Evolutionary conservation across 2,329 filamentous ascomycete genomes (phyloP).

Genomic region (Lecanicillium sp.): DNA sequence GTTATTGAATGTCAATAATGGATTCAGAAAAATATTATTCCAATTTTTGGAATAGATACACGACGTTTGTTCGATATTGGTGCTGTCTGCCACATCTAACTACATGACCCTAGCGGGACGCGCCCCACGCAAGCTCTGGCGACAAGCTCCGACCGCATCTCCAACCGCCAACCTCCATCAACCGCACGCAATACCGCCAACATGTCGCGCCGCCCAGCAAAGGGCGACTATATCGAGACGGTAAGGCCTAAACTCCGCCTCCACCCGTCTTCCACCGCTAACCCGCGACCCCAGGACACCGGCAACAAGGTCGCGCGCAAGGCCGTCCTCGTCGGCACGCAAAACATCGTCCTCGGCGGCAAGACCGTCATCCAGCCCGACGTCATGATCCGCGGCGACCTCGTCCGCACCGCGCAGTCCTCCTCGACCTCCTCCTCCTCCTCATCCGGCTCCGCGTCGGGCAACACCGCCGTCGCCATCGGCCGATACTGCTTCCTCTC

Average conservation of each 20-base stretch:
- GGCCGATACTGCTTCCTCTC: slow-evolving; percentile 89
- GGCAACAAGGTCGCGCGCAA: slow-evolving; percentile 97
- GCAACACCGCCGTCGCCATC: slow-evolving; percentile 69
- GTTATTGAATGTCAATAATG: background rate
- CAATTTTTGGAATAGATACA: no score
- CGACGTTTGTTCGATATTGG: background rate
- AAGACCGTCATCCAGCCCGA: slow-evolving; percentile 95
- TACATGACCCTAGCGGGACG: no score
- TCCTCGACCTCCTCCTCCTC: slow-evolving; percentile 36
- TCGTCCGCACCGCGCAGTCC: slow-evolving; percentile 54
- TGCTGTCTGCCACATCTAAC: no score
- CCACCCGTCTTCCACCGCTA: background rate
- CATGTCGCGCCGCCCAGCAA: slow-evolving; percentile 72
- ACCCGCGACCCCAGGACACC: slow-evolving; percentile 60
- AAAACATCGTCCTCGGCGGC: slow-evolving; percentile 95
- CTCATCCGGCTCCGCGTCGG: slow-evolving; percentile 34
- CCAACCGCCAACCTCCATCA: slow-evolving; percentile 5
- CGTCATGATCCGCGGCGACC: slow-evolving; percentile 87
- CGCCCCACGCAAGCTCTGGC: slow-evolving; percentile 8
- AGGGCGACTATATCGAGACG: slow-evolving; percentile 95
- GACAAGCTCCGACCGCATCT: background rate
- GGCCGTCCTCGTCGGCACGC: slow-evolving; percentile 85
- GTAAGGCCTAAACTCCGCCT: slow-evolving; percentile 41
- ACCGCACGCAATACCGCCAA: slow-evolving; percentile 24
- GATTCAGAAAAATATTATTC: no score